phyloP scores from a whole-genome alignment of 2,329 filamentous ascomycete genomes.

The Raffaelea albimanens region DNA sequence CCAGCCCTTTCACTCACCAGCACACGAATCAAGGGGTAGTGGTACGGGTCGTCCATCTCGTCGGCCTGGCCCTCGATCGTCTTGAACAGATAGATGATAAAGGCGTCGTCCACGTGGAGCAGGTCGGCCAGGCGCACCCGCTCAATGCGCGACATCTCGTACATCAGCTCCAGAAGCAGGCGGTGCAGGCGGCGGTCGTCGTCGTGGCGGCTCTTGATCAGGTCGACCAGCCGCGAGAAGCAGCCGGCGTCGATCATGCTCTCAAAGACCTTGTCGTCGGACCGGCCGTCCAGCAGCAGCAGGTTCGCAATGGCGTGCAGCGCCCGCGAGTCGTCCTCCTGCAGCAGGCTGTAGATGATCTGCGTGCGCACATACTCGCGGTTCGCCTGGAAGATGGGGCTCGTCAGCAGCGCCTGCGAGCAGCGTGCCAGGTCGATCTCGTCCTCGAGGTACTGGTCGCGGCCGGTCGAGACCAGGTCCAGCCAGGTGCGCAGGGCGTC shows the following conservation, averaged over 20 bases:
- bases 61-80: constrained; percentile 82
- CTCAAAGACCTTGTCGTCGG: constrained; percentile 68
- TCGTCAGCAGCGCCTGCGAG: constrained; percentile 67
- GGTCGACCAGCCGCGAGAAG: constrained; percentile 73
- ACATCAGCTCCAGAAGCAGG: constrained; percentile 77
- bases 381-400: constrained; percentile 63
- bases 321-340: constrained; percentile 77
- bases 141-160: constrained; percentile 94
- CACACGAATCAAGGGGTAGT: constrained; percentile 89
- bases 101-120: constrained; percentile 65
- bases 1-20: constrained; percentile 48
- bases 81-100: constrained; percentile 73
- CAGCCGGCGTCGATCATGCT: constrained; percentile 81
- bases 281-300: constrained; percentile 76
- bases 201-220: constrained; percentile 59
- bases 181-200: constrained; percentile 66
- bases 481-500: constrained; percentile 79
- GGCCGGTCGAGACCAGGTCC: constrained; percentile 64
- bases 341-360: constrained; percentile 80
- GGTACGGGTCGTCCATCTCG: constrained; percentile 85
- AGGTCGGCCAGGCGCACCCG: constrained; percentile 69
- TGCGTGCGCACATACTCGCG: constrained; percentile 84
- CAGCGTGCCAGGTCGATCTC: constrained; percentile 76
- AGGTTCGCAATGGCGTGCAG: constrained; percentile 77
- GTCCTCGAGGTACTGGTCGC: constrained; percentile 63